Evolutionary conservation across 176 grass and related monocot genomes (phyloP).

Genomic region (Triticum monococcum): DNA sequence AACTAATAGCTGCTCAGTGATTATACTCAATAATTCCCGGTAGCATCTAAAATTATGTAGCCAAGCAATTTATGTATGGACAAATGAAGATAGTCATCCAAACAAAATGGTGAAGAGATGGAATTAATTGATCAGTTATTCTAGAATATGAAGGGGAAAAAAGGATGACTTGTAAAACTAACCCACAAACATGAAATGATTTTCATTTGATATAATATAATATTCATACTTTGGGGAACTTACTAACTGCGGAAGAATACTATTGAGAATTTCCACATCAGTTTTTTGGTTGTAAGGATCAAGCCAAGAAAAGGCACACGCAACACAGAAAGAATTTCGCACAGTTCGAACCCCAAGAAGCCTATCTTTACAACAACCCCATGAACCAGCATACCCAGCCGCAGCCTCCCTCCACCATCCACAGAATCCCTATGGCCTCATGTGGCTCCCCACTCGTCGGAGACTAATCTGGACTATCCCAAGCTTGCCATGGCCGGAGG

Average conservation of each 20-base stretch:
- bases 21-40: neutral
- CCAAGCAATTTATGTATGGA: neutral
- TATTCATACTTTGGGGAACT: neutral
- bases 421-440: neutral
- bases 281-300: neutral
- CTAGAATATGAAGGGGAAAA: neutral
- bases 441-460: neutral
- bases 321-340: neutral
- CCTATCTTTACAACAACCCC: neutral
- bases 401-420: neutral
- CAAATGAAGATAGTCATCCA: neutral
- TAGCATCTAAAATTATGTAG: slow-evolving; percentile 8
- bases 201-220: neutral
- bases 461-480: neutral
- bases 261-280: neutral
- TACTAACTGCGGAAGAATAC: neutral
- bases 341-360: neutral
- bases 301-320: neutral
- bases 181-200: neutral
- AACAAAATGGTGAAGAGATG: neutral
- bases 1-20: neutral
- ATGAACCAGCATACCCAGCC: neutral
- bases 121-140: neutral
- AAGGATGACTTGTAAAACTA: neutral
- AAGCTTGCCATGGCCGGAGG: neutral